Percentiles rank a stretch among this genome's conserved stretches.
Evolutionary conservation across 495 filamentous ascomycete genomes (phyloP).

Genomic region (Aspergillus sclerotiicarbonarius): DNA sequence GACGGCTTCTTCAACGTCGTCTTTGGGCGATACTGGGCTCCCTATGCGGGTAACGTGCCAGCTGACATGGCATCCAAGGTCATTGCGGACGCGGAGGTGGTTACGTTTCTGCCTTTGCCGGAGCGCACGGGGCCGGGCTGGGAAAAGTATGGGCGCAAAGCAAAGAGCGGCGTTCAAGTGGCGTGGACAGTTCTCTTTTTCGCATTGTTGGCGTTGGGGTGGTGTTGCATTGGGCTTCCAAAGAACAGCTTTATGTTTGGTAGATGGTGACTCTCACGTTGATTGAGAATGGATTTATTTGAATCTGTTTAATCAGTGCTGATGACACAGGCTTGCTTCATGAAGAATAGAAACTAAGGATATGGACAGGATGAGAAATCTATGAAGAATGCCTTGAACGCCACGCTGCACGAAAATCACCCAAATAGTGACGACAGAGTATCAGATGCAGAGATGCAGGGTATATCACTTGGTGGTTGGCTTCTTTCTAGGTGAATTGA

Average conservation of each 20-base stretch:
- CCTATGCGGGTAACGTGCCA: slow-evolving; percentile 15
- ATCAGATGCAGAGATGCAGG: slow-evolving; percentile 12
- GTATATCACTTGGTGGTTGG: slow-evolving; percentile 17
- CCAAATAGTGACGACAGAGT: neutral
- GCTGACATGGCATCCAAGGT: slow-evolving; percentile 19
- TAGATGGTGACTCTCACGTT: neutral
- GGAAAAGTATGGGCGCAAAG: neutral
- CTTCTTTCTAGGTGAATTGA: slow-evolving; percentile 38
- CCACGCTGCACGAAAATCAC: neutral
- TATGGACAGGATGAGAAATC: neutral
- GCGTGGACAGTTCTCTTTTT: neutral
- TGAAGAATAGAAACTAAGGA: neutral
- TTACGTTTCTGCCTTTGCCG: slow-evolving; percentile 10
- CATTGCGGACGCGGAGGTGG: slow-evolving; percentile 10
- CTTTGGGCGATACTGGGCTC: slow-evolving; percentile 17
- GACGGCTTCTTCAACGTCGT: slow-evolving; percentile 12
- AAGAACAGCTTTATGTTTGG: neutral
- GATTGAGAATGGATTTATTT: too few relatives aligned
- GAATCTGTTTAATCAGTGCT: too few relatives aligned
- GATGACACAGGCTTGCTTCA: neutral
- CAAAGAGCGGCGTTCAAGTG: neutral
- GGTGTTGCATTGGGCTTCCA: neutral
- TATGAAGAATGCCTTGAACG: slow-evolving; percentile 3
- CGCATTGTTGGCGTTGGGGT: neutral
- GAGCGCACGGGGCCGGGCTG: slow-evolving; percentile 8